Conservation (phyloP, 176 grass and related monocot species). For the Oryza meridionalis region DNA sequence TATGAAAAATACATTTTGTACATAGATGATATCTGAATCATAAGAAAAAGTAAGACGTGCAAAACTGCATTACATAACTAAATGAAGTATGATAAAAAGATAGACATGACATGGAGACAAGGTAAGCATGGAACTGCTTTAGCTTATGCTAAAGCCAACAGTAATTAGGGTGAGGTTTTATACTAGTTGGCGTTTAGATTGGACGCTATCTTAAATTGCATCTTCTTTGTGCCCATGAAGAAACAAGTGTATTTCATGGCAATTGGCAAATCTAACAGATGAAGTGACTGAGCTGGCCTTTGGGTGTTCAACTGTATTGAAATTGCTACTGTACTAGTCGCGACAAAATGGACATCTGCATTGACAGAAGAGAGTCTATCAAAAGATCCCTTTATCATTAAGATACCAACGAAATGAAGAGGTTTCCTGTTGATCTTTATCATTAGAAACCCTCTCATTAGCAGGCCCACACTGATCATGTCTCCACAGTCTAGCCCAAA, state of each 20-base stretch:
- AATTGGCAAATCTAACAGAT: conserved; percentile 6
- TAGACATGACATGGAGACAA: not conserved
- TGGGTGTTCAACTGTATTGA: not conserved
- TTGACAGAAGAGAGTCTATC: not conserved
- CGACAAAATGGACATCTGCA: not conserved
- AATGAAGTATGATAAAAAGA: conserved; percentile 13
- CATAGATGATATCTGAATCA: conserved; percentile 1
- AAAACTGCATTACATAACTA: conserved; percentile 13
- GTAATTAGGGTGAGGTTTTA: not conserved
- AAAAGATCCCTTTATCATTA: not conserved
- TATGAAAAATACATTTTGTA: not conserved
- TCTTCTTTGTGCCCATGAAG: not conserved
- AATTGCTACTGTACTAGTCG: conserved; percentile 12
- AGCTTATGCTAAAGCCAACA: too few relatives aligned
- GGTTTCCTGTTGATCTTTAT: not conserved
- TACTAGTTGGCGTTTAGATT: not conserved
- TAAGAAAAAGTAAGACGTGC: not conserved
- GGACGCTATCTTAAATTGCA: not conserved
- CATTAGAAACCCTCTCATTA: too few relatives aligned
- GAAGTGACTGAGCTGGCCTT: not conserved
- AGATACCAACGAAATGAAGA: not conserved
- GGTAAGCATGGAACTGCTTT: too few relatives aligned
- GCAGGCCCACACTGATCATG: not conserved
- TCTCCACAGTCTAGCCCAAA: not conserved
- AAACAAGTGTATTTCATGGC: conserved; percentile 13